Percentiles rank a stretch among this genome's conserved stretches.
Conservation (phyloP, 106 monocot genomes). For the Agapanthus africanus region DNA sequence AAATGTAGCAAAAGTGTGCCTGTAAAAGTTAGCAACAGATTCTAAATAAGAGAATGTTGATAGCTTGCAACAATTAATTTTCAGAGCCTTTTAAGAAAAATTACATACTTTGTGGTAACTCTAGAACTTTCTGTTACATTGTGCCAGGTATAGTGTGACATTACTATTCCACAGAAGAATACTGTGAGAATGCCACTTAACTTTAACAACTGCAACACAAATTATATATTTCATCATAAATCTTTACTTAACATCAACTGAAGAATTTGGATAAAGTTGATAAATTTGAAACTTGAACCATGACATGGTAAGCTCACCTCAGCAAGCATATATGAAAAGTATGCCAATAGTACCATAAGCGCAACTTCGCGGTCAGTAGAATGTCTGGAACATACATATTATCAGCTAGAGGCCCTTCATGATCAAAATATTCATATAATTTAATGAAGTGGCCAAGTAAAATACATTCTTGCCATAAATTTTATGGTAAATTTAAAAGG, state of each 20-base stretch:
- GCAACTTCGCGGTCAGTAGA: constrained; percentile 65
- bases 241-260: no score
- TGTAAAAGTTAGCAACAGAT: constrained; percentile 18
- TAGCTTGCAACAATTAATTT: not conserved
- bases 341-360: constrained; percentile 64
- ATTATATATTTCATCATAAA: constrained; percentile 16
- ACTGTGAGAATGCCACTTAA: not conserved
- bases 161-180: not conserved
- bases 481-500: not conserved
- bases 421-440: not conserved
- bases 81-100: not conserved
- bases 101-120: constrained; percentile 57
- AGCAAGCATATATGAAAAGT: constrained; percentile 77
- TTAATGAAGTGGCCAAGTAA: not conserved
- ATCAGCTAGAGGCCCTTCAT: not conserved
- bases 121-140: constrained; percentile 47
- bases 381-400: constrained; percentile 31
- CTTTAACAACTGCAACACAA: not conserved
- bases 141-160: not conserved
- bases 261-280: not conserved
- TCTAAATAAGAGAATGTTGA: not conserved
- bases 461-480: not conserved
- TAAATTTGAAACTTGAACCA: not conserved
- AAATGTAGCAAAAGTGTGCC: constrained; percentile 75
- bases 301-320: constrained; percentile 38